A percentile compares a stretch with the other conserved stretches of the same genome.
Conservation (phyloP, 1,284 basidiomycete genomes). For the Mycena sp. region DNA sequence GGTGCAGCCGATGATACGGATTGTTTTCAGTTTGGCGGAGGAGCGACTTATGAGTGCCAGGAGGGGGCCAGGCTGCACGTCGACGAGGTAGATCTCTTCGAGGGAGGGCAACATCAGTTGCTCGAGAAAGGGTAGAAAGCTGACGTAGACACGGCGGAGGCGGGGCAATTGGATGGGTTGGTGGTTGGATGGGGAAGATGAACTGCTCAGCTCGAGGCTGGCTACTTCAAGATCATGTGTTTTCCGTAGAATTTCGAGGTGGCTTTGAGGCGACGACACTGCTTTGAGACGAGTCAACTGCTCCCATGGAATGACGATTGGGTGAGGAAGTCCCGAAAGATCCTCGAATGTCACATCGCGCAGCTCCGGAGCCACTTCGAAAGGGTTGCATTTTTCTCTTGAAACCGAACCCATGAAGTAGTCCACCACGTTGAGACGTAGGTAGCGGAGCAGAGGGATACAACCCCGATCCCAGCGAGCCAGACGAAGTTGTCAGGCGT, state of each 20-base stretch:
- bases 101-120: neutral
- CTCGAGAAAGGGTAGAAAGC: neutral
- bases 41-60: slow-evolving; percentile 5
- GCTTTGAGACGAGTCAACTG: slow-evolving; percentile 11
- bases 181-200: neutral
- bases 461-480: neutral
- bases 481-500: neutral
- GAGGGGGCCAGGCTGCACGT: neutral
- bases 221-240: slow-evolving; percentile 5
- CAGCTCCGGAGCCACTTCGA: slow-evolving; percentile 19
- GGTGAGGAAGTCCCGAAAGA: neutral
- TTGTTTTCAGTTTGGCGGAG: neutral
- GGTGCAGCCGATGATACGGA: neutral
- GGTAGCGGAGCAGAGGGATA: slow-evolving; percentile 5
- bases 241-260: neutral
- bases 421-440: slow-evolving; percentile 4
- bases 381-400: neutral
- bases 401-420: neutral
- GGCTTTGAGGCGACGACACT: fast-evolving
- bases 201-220: neutral
- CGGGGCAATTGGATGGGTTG: neutral
- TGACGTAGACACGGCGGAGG: slow-evolving; percentile 14
- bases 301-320: neutral
- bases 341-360: slow-evolving; percentile 14
- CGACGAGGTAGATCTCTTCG: slow-evolving; percentile 15